These are phyloP conservation scores for Rhinocladiella similis DNA, from an alignment of 2,329 filamentous ascomycete genomes.

Conservation along the genomic window DNA sequence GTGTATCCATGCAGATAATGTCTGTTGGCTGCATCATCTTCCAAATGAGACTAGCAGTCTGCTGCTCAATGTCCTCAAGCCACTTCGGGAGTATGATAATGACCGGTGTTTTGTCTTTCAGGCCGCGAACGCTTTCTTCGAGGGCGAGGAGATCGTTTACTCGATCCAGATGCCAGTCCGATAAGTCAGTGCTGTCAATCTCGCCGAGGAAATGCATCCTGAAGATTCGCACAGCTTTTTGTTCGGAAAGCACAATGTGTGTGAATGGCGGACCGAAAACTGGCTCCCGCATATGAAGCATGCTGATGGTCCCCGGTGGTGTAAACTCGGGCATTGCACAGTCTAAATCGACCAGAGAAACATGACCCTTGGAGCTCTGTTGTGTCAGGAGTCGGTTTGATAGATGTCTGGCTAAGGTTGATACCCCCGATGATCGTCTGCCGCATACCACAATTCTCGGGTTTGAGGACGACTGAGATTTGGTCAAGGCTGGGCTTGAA, in stretches of 20 bases:
- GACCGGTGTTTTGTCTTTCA: slow-evolving; percentile 48
- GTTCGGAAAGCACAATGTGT: slow-evolving; percentile 39
- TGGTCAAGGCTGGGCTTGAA: background rate
- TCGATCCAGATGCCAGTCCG: slow-evolving; percentile 57
- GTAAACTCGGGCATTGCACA: slow-evolving; percentile 60
- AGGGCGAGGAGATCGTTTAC: slow-evolving; percentile 53
- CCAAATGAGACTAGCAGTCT: slow-evolving; percentile 50
- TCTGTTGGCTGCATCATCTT: slow-evolving; percentile 49
- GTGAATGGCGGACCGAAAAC: slow-evolving; percentile 59
- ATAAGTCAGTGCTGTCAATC: slow-evolving; percentile 55
- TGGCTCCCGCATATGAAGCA: slow-evolving; percentile 52
- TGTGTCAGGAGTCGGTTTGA: slow-evolving; percentile 54
- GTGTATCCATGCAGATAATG: slow-evolving; percentile 55
- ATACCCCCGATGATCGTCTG: slow-evolving; percentile 59
- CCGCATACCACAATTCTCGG: slow-evolving; percentile 52
- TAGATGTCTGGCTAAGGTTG: slow-evolving; percentile 58
- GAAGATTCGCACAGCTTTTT: slow-evolving; percentile 36
- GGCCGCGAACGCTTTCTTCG: slow-evolving; percentile 45
- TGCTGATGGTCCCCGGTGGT: slow-evolving; percentile 59
- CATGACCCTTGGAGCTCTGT: slow-evolving; percentile 42
- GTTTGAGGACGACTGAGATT: background rate
- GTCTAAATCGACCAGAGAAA: slow-evolving; percentile 58
- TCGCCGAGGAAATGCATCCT: slow-evolving; percentile 56
- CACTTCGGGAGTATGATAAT: slow-evolving; percentile 60
- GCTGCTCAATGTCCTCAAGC: slow-evolving; percentile 54